A percentile compares a stretch with the other conserved stretches of the same genome.
Evolutionary conservation across 805 yeast species (phyloP).

Genomic region (Sungouiella blattae): DNA sequence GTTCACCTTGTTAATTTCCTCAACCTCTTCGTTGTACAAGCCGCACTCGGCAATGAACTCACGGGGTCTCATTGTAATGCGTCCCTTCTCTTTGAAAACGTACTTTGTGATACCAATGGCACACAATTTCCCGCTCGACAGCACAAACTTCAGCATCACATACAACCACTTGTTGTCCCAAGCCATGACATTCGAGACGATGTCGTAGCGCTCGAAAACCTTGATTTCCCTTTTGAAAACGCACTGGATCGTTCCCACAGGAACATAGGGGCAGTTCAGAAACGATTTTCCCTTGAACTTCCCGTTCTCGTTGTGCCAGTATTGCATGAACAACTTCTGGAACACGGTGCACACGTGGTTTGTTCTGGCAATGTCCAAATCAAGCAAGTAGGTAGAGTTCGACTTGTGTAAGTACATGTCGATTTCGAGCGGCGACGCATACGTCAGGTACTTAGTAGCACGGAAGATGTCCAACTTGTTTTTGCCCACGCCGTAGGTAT

Average conservation of each 20-base stretch:
- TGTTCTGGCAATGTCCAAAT: conserved; percentile 75
- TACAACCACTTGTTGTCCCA: conserved; percentile 91
- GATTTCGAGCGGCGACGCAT: conserved; percentile 73
- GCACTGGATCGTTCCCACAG: conserved; percentile 71
- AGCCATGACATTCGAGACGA: conserved; percentile 60
- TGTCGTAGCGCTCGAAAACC: conserved; percentile 56
- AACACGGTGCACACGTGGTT: conserved; percentile 56
- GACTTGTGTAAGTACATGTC: conserved; percentile 86
- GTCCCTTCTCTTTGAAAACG: conserved; percentile 69
- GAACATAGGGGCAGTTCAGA: conserved; percentile 56
- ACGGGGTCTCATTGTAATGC: conserved; percentile 69
- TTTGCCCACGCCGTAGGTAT: conserved; percentile 32
- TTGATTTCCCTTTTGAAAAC: conserved; percentile 69
- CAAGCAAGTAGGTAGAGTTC: conserved; percentile 80
- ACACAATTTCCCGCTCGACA: conserved; percentile 29
- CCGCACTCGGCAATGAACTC: conserved; percentile 58
- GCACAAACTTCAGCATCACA: conserved; percentile 56
- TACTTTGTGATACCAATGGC: conserved; percentile 72
- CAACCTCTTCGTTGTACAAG: conserved; percentile 50
- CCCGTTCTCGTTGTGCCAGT: conserved; percentile 35
- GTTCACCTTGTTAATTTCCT: conserved; percentile 37
- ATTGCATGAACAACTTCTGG: conserved; percentile 50
- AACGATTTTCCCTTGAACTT: conserved; percentile 27
- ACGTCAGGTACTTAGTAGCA: conserved; percentile 42
- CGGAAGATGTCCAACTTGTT: conserved; percentile 37